A percentile compares a stretch with the other conserved stretches of the same genome.
These are phyloP conservation scores for Suhomyces wounanorum DNA, from an alignment of 1,139 yeast species.

Conservation along the genomic window DNA sequence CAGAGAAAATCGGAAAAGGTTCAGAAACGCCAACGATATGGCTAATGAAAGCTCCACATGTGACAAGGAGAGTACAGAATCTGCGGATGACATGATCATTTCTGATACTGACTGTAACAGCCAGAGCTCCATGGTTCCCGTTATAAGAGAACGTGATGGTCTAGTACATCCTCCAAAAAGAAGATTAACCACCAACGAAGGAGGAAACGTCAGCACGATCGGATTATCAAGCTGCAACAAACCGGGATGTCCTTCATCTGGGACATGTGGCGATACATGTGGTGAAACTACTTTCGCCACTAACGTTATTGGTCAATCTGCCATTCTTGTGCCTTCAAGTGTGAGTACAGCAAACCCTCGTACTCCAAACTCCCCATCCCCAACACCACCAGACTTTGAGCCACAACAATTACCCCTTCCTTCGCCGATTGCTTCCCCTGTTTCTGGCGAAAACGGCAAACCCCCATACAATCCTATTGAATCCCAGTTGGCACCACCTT, in stretches of 20 bases:
- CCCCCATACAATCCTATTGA: slow-evolving; percentile 25
- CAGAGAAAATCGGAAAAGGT: slow-evolving; percentile 18
- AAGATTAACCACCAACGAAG: slow-evolving; percentile 28
- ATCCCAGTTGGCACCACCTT: slow-evolving; percentile 32
- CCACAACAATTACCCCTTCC: slow-evolving; percentile 58
- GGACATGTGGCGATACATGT: slow-evolving; percentile 3
- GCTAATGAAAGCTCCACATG: slow-evolving; percentile 10
- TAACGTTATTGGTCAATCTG: background rate
- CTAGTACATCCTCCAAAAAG: slow-evolving; percentile 44
- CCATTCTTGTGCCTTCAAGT: background rate
- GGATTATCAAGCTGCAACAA: slow-evolving; percentile 5
- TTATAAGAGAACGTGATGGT: slow-evolving; percentile 21
- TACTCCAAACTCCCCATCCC: slow-evolving; percentile 39
- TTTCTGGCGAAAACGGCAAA: slow-evolving; percentile 24
- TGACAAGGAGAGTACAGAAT: slow-evolving; percentile 23
- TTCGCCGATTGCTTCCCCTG: slow-evolving; percentile 71
- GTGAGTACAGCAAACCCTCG: slow-evolving; percentile 24
- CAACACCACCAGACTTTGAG: slow-evolving; percentile 43
- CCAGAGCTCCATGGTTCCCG: slow-evolving; percentile 21
- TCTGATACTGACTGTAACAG: slow-evolving; percentile 39
- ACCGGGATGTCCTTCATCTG: slow-evolving; percentile 1
- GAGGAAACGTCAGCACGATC: slow-evolving; percentile 3
- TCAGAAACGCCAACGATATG: slow-evolving; percentile 17
- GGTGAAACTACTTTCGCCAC: slow-evolving; percentile 5
- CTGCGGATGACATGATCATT: slow-evolving; percentile 40